Evolutionary conservation across 2,329 filamentous ascomycete genomes (phyloP).

Genomic region (Bipolaris sorokiniana): DNA sequence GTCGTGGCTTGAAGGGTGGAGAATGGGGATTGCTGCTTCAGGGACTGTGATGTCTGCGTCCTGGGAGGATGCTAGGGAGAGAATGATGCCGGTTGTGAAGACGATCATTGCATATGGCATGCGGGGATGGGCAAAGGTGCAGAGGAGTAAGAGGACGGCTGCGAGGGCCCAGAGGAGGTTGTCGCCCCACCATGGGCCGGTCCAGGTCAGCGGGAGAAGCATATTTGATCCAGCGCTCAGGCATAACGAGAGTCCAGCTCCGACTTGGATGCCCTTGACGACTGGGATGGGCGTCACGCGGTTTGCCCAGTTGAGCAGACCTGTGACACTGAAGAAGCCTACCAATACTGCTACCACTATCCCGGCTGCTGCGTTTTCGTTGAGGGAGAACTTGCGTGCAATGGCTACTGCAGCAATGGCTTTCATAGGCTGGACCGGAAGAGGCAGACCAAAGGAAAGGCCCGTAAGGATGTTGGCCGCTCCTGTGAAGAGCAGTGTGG

Average conservation of each 20-base stretch:
- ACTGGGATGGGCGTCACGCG: slow-evolving; percentile 81
- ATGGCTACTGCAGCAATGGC: slow-evolving; percentile 93
- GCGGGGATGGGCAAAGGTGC: slow-evolving; percentile 67
- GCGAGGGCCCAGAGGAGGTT: slow-evolving; percentile 79
- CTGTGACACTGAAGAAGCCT: slow-evolving; percentile 77
- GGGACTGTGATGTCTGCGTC: slow-evolving; percentile 15
- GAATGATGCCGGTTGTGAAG: slow-evolving; percentile 70
- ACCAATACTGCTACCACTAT: slow-evolving; percentile 77
- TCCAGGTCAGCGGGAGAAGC: slow-evolving; percentile 72
- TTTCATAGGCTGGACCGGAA: slow-evolving; percentile 90
- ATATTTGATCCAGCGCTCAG: slow-evolving; percentile 74
- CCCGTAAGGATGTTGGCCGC: slow-evolving; percentile 86
- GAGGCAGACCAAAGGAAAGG: slow-evolving; percentile 80
- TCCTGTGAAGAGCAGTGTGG: slow-evolving; percentile 87
- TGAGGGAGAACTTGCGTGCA: slow-evolving; percentile 67
- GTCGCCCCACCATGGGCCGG: slow-evolving; percentile 69
- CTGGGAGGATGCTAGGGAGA: slow-evolving; percentile 61
- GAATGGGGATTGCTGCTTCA: slow-evolving; percentile 62
- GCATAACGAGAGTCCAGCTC: slow-evolving; percentile 83
- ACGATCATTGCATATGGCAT: slow-evolving; percentile 81
- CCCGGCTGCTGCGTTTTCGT: slow-evolving; percentile 80
- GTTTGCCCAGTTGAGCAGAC: slow-evolving; percentile 76
- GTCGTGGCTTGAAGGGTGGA: slow-evolving; percentile 54
- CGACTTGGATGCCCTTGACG: slow-evolving; percentile 93
- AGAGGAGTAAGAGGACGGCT: slow-evolving; percentile 73